Base-by-base conservation (phyloP, 2,329 filamentous ascomycete genomes). In the Penicillium sp. region DNA sequence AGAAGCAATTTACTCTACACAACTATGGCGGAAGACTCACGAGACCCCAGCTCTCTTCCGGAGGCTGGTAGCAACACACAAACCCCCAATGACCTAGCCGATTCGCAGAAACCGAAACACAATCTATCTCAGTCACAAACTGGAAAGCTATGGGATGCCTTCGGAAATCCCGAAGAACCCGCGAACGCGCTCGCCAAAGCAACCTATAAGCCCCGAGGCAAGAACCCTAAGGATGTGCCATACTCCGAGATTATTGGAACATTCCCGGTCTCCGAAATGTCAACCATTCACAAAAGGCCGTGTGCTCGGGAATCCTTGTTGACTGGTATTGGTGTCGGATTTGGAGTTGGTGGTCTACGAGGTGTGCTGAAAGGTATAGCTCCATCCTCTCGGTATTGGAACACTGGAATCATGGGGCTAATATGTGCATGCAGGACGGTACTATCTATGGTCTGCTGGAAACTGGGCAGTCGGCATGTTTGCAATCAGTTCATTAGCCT, bases 391-490 rank as follows among this genome's bases (percentile, higher is more conserved):
- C 41, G 9, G 41, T 41, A 38, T 38, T 43, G 13, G 5, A 9
- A 10, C 21, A 21, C 44, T 33, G 7, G 29, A 39, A 47, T 23
- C 6, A 2, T 27, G 49, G 7, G 25, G 36, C 43, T 64, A 55
- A 62, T 47, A 27, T 49, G 58, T 61, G 49, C 53, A 56, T 53
- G 53, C 57, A 72, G 70, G 72, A 35, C 35, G 70, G 84, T 86
- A 83, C 42, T 81, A 82, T 19, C 76, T 91, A 60, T 83, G 82
- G 55, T 85, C 83, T 68, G 86, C 90, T 1, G 87, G 89, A 36
- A 96, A 96, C 69, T 96, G 90, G 89, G 92, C 91, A 0, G 91
- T 94, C 6, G 90, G 87, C 7, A 82, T 86, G 36, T 96, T 94
- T 73, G 80, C 88, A 25, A 71, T 89, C 21, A 84, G 83, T 7